Percentiles rank a stretch among this genome's conserved stretches.
These are phyloP conservation scores for Hevea brasiliensis DNA, from an alignment of 345 rosid genomes.

Conservation along the genomic window DNA sequence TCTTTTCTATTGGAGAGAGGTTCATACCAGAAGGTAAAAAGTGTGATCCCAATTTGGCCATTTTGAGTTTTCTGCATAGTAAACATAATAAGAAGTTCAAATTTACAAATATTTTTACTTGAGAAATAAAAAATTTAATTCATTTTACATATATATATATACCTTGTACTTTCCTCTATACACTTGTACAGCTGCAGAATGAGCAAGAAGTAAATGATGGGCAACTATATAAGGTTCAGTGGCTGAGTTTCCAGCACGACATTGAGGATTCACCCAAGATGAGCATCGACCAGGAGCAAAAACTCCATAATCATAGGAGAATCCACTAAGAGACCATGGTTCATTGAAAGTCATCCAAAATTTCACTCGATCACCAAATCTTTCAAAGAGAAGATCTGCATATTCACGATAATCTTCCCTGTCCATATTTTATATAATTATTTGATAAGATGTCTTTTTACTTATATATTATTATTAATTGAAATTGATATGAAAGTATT, in stretches of 20 bases:
- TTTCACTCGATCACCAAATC: slow-evolving; percentile 40
- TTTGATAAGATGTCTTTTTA: too few relatives aligned
- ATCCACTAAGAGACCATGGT: slow-evolving; percentile 10
- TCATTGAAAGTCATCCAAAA: slow-evolving; percentile 41
- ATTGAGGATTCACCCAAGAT: slow-evolving; percentile 2
- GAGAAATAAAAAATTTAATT: too few relatives aligned
- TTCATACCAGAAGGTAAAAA: too few relatives aligned
- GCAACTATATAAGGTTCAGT: slow-evolving; percentile 34
- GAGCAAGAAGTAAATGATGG: slow-evolving; percentile 32
- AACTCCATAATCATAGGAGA: slow-evolving; percentile 22
- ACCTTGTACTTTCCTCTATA: slow-evolving; percentile 31
- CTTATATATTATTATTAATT: not conserved
- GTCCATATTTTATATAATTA: too few relatives aligned
- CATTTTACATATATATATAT: too few relatives aligned
- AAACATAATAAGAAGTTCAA: not conserved
- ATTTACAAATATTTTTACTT: too few relatives aligned
- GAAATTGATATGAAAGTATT: not conserved
- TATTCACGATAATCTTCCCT: slow-evolving; percentile 42
- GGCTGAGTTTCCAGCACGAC: slow-evolving; percentile 22
- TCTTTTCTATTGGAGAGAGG: too few relatives aligned
- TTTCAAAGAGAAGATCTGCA: slow-evolving; percentile 45
- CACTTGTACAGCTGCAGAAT: slow-evolving; percentile 25
- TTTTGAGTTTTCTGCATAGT: too few relatives aligned
- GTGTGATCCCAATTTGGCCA: too few relatives aligned
- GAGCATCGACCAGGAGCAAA: slow-evolving; percentile 33